A percentile compares a stretch with the other conserved stretches of the same genome.
Evolutionary conservation across 176 grass and related monocot genomes (phyloP).

Genomic region (Zoysia japonica): DNA sequence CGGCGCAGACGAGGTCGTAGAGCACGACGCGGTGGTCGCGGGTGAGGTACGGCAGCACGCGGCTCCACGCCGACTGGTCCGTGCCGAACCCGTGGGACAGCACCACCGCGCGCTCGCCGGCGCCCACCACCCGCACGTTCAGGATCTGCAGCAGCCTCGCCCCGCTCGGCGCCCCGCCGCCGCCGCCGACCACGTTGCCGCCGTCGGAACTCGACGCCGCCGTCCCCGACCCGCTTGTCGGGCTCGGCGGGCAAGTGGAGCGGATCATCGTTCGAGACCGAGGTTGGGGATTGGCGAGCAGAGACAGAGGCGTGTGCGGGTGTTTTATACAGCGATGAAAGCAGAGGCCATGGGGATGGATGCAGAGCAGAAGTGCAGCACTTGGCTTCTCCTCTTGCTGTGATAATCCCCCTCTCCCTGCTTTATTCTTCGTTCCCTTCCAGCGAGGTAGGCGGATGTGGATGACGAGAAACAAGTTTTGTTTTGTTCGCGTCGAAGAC

Average conservation of each 20-base stretch:
- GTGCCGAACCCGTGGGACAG: slow-evolving; percentile 95
- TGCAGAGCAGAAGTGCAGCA: not conserved
- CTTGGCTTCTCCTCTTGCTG: not conserved
- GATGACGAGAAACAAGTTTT: not conserved
- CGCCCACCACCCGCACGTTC: slow-evolving; percentile 79
- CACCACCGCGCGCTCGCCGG: slow-evolving; percentile 75
- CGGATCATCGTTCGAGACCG: slow-evolving; percentile 36
- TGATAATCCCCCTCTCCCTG: slow-evolving; percentile 6
- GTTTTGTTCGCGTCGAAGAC: not conserved
- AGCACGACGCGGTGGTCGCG: slow-evolving; percentile 87
- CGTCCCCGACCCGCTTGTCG: slow-evolving; percentile 19
- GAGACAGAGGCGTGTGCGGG: not conserved
- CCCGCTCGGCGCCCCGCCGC: slow-evolving; percentile 47
- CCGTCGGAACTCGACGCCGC: slow-evolving; percentile 33
- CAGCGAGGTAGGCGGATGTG: not conserved
- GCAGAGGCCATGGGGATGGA: slow-evolving; percentile 15
- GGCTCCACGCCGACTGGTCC: slow-evolving; percentile 94
- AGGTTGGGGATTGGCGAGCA: not conserved
- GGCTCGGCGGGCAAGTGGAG: slow-evolving; percentile 42
- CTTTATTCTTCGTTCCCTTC: slow-evolving; percentile 40
- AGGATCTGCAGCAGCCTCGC: slow-evolving; percentile 87
- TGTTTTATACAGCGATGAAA: slow-evolving; percentile 28
- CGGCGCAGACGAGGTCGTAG: slow-evolving; percentile 95
- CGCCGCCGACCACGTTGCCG: slow-evolving; percentile 34
- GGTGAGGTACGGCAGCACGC: slow-evolving; percentile 80